Percentiles rank a stretch among this genome's conserved stretches.
Conservation (phyloP, 148 eudicot species). For the Nepenthes gracilis region DNA sequence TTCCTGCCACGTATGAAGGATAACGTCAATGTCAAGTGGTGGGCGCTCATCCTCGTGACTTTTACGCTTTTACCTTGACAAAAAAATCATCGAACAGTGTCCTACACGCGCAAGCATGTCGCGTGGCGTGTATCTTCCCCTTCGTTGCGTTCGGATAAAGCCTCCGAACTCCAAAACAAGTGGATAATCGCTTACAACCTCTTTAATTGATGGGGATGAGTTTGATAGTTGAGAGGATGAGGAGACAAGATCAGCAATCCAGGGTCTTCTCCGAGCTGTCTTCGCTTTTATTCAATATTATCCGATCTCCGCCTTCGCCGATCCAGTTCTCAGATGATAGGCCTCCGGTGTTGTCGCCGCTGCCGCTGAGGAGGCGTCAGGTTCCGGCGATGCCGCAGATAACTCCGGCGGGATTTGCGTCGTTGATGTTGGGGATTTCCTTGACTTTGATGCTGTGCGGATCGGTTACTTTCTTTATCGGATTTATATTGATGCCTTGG, state of each 20-base stretch:
- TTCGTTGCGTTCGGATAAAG: not conserved
- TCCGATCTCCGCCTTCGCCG: slow-evolving; percentile 51
- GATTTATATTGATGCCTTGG: slow-evolving; percentile 94
- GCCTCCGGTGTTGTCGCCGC: slow-evolving; percentile 8
- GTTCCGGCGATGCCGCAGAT: slow-evolving; percentile 30
- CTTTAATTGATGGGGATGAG: not conserved
- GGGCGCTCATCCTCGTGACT: not conserved
- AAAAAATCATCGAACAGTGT: not conserved
- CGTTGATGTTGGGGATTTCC: slow-evolving; percentile 77
- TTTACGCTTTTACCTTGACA: not conserved
- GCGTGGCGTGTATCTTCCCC: not conserved
- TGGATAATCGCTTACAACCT: not conserved
- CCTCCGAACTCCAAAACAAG: not conserved
- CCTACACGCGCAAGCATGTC: not conserved
- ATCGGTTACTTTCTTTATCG: slow-evolving; percentile 80
- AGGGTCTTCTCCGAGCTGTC: slow-evolving; percentile 61
- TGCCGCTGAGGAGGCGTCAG: slow-evolving; percentile 9
- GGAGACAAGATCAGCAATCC: slow-evolving; percentile 39
- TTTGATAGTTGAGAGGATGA: slow-evolving; percentile 24
- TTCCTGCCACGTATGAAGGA: slow-evolving; percentile 5
- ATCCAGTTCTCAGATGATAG: slow-evolving; percentile 24
- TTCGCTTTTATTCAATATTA: slow-evolving; percentile 43
- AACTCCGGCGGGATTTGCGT: slow-evolving; percentile 86
- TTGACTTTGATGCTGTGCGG: slow-evolving; percentile 88
- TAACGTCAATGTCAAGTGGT: slow-evolving; percentile 14